Conservation (phyloP, 176 grass and related monocot genomes). For the Microstegium vimineum region DNA sequence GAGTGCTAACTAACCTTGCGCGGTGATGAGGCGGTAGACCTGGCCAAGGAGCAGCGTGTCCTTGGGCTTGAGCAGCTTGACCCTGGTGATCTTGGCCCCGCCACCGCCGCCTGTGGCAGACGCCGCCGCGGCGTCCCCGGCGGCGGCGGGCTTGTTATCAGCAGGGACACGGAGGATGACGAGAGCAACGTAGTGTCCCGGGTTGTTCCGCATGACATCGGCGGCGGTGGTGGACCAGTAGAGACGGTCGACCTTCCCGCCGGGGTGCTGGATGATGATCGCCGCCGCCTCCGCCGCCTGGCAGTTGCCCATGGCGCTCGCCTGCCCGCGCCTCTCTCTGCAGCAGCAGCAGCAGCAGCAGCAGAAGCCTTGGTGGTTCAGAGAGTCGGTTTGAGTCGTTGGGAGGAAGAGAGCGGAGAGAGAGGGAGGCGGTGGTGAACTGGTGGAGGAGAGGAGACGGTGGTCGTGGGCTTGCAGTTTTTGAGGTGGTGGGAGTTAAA, state of each 20-base stretch:
- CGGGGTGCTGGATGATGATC: slow-evolving; percentile 84
- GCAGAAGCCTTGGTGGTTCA: background rate
- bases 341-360: background rate
- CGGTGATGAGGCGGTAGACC: slow-evolving; percentile 87
- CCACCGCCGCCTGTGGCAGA: background rate
- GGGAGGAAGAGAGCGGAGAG: slow-evolving; percentile 4
- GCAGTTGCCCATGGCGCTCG: slow-evolving; percentile 83
- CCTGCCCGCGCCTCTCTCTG: background rate
- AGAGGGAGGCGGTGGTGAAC: background rate
- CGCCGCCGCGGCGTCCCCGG: background rate
- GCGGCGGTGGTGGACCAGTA: slow-evolving; percentile 76
- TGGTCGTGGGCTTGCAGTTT: slow-evolving; percentile 26
- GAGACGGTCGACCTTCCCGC: slow-evolving; percentile 76
- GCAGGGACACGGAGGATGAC: slow-evolving; percentile 62
- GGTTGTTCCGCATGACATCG: slow-evolving; percentile 82
- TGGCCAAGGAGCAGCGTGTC: slow-evolving; percentile 84
- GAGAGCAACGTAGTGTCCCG: slow-evolving; percentile 87
- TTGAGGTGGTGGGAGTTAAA: slow-evolving; percentile 37
- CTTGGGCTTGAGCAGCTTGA: slow-evolving; percentile 94
- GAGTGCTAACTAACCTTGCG: slow-evolving; percentile 66
- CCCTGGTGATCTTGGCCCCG: slow-evolving; percentile 58
- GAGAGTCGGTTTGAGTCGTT: slow-evolving; percentile 9
- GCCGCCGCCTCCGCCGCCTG: slow-evolving; percentile 88
- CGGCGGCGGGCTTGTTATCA: slow-evolving; percentile 6
- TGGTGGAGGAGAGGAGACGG: slow-evolving; percentile 3